Evolutionary conservation across 2,329 filamentous ascomycete genomes (phyloP).

Genomic region (Aspergillus sojae): DNA sequence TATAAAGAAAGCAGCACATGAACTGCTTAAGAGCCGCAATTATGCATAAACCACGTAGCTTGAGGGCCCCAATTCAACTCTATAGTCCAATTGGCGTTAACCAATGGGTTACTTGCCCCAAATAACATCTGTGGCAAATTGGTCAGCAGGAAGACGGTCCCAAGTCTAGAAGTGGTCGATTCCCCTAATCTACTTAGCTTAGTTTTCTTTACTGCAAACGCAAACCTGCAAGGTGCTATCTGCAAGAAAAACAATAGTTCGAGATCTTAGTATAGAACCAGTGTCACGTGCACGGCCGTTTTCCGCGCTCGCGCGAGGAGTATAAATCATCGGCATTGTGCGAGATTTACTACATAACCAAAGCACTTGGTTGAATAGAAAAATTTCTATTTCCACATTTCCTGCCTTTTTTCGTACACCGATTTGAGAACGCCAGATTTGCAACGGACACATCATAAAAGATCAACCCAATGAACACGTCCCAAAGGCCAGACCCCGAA

Average conservation of each 20-base stretch:
- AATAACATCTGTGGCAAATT: too few relatives aligned
- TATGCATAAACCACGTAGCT: not conserved
- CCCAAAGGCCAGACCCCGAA: conserved; percentile 43
- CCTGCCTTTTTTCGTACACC: conserved; percentile 46
- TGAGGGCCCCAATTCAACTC: not conserved
- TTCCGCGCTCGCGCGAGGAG: not conserved
- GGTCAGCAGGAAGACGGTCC: not conserved
- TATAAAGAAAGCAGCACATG: not conserved
- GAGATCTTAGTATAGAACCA: not conserved
- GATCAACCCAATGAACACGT: conserved; percentile 33
- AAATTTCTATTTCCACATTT: conserved; percentile 28
- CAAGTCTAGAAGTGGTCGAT: not conserved
- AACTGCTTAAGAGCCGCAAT: not conserved
- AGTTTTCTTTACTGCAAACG: not conserved
- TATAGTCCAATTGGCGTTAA: not conserved
- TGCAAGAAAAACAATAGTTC: not conserved
- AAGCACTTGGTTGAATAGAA: conserved; percentile 11
- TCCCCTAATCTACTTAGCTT: not conserved
- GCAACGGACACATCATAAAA: conserved; percentile 39
- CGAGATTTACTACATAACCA: not conserved
- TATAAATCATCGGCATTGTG: not conserved
- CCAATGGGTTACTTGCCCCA: not conserved
- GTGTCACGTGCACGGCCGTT: not conserved
- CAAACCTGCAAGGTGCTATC: not conserved
- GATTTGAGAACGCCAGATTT: conserved; percentile 41